Base-by-base conservation (phyloP, 106 monocot genomes). In the Dendrobium officinale region DNA sequence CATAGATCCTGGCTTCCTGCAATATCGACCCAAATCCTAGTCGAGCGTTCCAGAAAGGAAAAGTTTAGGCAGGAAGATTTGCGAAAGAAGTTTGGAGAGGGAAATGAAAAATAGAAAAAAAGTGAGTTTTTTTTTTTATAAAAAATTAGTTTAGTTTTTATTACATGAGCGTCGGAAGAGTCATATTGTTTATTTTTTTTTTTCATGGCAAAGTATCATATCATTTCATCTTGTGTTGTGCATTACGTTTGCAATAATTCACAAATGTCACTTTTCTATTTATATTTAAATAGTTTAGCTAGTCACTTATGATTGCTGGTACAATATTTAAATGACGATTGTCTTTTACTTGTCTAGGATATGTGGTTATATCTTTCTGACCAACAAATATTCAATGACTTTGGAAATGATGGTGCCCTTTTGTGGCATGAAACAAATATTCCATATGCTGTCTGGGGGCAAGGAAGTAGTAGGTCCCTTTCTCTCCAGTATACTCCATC, bases 311-410 rank as follows among this genome's bases (percentile, higher is more conserved):
- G 1, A 26, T 15, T 66, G 24, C 1, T 9, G 8, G 72, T 72
- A 16, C 40, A 72, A 2, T 4, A 27, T 76, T 76, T 24, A 15
- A 76, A 49, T 49, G 11, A 49, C 15, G 8, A 13, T 72, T 79
- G 59, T 2, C 42, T 83, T 8, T 20, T 82, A 45, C 43, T 84
- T 86, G 73, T 72, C 66, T 84, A 98, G 97, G 97, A 98, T 54
- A 94, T 94, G 94, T 98, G 97, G 97, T 51, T 98, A 6, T 98
- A 94, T 91, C 79, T 94, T 29, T 92, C 97, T 37, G 97, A 94
- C 24, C 77, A 89, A 44, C 94, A 92, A 27, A 92, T 83, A 41
- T 98, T 98, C 84, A 98, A 83, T 70, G 94, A 94, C 58, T 98
- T 98, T 33, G 79, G 88, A 55, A 88, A 94, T 82, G 94, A 94